Evolutionary conservation across 192 early-diverging fungal species (phyloP).

Genomic region (Diversispora epigaea): DNA sequence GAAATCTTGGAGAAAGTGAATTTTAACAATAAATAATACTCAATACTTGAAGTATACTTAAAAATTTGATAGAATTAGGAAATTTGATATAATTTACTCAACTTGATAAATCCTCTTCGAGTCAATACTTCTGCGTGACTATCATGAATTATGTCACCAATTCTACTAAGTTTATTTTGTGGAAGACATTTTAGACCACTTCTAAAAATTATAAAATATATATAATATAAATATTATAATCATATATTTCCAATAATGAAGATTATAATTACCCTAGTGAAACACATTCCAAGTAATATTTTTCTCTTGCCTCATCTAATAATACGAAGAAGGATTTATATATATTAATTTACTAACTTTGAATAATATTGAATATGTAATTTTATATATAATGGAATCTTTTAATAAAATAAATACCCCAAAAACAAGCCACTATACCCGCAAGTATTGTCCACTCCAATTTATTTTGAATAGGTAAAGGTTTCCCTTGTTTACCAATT

Average conservation of each 20-base stretch:
- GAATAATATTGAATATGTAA: neutral
- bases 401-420: neutral
- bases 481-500: conserved; percentile 39
- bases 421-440: conserved; percentile 57
- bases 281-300: conserved; percentile 41
- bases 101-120: conserved; percentile 73
- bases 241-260: conserved; percentile 3
- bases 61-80: neutral
- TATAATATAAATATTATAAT: conserved; percentile 2
- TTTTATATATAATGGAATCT: too few species aligned
- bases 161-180: conserved; percentile 51
- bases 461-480: conserved; percentile 5
- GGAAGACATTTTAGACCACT: conserved; percentile 87
- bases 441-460: conserved; percentile 86
- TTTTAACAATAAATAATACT: neutral
- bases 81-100: conserved; percentile 13
- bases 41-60: neutral
- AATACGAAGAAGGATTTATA: neutral
- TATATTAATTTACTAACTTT: conserved; percentile 21
- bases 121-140: conserved; percentile 89
- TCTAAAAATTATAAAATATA: conserved; percentile 37
- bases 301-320: neutral
- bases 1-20: neutral
- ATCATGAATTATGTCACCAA: conserved; percentile 75
- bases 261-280: conserved; percentile 49